Base-by-base conservation (phyloP, 495 filamentous ascomycete species). In the Aspergillus baeticus region DNA sequence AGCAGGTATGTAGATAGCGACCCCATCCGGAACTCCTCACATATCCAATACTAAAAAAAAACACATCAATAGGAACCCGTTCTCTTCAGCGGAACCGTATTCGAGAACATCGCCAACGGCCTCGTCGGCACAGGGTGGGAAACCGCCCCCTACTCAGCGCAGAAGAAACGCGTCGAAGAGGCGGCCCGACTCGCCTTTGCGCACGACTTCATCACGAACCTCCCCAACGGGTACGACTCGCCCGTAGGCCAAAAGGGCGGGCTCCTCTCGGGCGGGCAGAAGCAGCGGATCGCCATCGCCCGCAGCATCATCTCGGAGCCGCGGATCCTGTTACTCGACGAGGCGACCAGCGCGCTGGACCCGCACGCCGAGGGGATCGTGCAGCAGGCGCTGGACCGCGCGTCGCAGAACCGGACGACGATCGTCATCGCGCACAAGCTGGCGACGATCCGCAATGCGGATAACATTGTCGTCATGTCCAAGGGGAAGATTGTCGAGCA, bases 341-440 rank as follows among this genome's bases (percentile, higher is more conserved):
- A 98, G 70, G 94, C 94, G 15, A 98, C 94, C 1, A 90, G 87
- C 26, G 92, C 92, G 2, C 79, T 98, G 17, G 94, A 98, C 69
- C 96, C 94, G 45, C 93, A 92, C 64, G 92, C 90, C 14, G 94
- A 98, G 73, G 91, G 90, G 23, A 88, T 96, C 6, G 94, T 98
- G 0, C 94, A 98, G 71, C 88, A 89, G 41, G 94, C 94, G 15
- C 79, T 98, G n/a, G 92, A 97, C 62, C 86, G 81, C 41, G 94
- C 91, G 34, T 82, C 92, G 10, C 79, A 87, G 58, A 93, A 92
- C 14, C 84, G 94, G 18, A 98, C 94, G 0, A 98, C 93, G 11
- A 95, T 98, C 65, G 87, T 93, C 11, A 98, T 98, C 64, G 94
- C 94, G 21, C 94, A 98, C 69, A 84, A 93, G 49, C 77, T 98